Base-by-base conservation (phyloP, 2,329 filamentous ascomycete species). In the Nemania sp. region DNA sequence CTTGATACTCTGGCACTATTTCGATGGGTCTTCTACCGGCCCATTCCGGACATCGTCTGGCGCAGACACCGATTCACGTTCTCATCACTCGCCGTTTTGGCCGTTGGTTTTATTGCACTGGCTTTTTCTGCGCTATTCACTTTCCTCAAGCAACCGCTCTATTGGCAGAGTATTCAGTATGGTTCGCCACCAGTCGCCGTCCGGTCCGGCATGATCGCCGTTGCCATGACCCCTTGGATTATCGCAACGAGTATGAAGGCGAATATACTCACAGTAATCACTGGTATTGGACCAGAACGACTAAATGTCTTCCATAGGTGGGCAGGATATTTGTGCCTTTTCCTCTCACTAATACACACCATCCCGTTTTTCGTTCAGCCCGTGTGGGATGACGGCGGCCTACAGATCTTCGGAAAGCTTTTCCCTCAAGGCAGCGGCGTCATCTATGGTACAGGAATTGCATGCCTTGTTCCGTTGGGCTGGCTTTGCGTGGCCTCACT, bases 231-330 rank as follows among this genome's bases (percentile, higher is more conserved):
- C 40, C 93, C 93, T 1, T 97, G 92, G 91, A 93, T 97, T 60
- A 77, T 96, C 45, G 90, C 87, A 15, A 85, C 94, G 9, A 91
- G 89, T 68, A 95, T 91, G 80, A 97, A 97, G 72, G 88, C 91
- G 14, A 97, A 97, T 67, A 68, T 96, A 26, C 81, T 97, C 50
- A 88, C 89, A 1, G 73, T 92, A 51, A 73, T 97, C 53, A 96
- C 92, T 4, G 93, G 93, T 12, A 93, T 97, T 61, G 90, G 91
- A 3, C 92, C 94, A 31, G 93, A 97, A 69, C 81, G 93, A 43
- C 80, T 97, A 45, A 97, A 96, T 63, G 92, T 97, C 26, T 81
- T 97, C 55, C 93, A 97, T 72, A 85, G 93, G 64, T 97, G 92
- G 92, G 84, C 89, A 6, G 90, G 88, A 23, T 96, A 96, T 68